A percentile compares a stretch with the other conserved stretches of the same genome.
phyloP scores from a whole-genome alignment of 768 basidiomycete species.

The Panaeolus papilionaceus region DNA sequence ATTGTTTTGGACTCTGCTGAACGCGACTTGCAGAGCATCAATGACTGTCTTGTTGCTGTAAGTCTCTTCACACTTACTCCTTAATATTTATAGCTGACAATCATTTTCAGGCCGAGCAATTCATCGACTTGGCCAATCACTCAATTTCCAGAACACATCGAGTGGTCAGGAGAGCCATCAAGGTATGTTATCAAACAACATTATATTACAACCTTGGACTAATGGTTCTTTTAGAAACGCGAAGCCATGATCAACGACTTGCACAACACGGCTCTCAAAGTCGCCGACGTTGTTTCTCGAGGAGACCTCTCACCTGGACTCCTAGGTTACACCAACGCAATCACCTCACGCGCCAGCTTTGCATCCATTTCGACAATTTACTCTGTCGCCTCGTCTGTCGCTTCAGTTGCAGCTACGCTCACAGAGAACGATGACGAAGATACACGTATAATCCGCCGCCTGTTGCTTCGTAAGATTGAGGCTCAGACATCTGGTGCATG shows the following conservation, averaged over 20 bases:
- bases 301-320: slow-evolving; percentile 33
- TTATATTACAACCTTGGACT: neutral
- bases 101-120: slow-evolving; percentile 56
- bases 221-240: slow-evolving; percentile 48
- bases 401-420: slow-evolving; percentile 56
- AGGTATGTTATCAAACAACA: slow-evolving; percentile 42
- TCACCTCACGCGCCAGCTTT: slow-evolving; percentile 46
- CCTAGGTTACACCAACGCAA: slow-evolving; percentile 36
- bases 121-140: slow-evolving; percentile 58
- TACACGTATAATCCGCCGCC: slow-evolving; percentile 60
- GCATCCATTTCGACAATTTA: slow-evolving; percentile 49
- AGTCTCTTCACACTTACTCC: slow-evolving; percentile 29
- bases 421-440: slow-evolving; percentile 70
- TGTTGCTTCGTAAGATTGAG: slow-evolving; percentile 72
- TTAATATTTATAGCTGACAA: slow-evolving; percentile 3
- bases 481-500: slow-evolving; percentile 57
- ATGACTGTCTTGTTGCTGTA: slow-evolving; percentile 60
- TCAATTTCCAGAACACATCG: slow-evolving; percentile 64
- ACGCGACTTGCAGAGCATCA: slow-evolving; percentile 63
- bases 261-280: slow-evolving; percentile 34
- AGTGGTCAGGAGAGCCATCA: slow-evolving; percentile 59
- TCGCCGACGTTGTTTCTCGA: slow-evolving; percentile 25
- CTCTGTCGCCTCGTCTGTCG: slow-evolving; percentile 45
- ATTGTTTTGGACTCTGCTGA: slow-evolving; percentile 57
- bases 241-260: slow-evolving; percentile 51